A percentile compares a stretch with the other conserved stretches of the same genome.
phyloP scores from a whole-genome alignment of 1,284 basidiomycete species.

The Cystobasidium sp. region DNA sequence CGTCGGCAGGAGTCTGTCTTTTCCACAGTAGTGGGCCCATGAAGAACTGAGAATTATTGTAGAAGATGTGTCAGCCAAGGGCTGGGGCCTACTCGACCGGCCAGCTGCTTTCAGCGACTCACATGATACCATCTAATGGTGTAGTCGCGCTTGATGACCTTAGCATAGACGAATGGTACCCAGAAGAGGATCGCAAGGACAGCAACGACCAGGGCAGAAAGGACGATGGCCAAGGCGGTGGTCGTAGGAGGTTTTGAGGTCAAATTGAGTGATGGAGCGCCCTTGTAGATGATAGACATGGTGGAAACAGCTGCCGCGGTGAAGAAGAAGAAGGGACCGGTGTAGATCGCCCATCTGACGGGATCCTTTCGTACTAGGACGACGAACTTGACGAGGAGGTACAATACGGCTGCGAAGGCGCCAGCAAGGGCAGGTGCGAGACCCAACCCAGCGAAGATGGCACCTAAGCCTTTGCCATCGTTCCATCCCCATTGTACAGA shows the following conservation, averaged over 20 bases:
- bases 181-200: conserved; percentile 60
- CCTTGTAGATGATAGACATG: conserved; percentile 57
- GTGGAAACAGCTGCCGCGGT: conserved; percentile 50
- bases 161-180: conserved; percentile 61
- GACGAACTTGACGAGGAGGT: conserved; percentile 58
- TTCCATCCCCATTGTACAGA: conserved; percentile 63
- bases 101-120: background rate
- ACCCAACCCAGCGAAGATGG: conserved; percentile 59
- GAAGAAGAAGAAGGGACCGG: conserved; percentile 60
- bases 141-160: conserved; percentile 61
- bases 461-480: conserved; percentile 59
- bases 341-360: conserved; percentile 55
- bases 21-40: conserved; percentile 61
- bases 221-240: conserved; percentile 59
- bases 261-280: conserved; percentile 60
- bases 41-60: conserved; percentile 55
- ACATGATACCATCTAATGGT: conserved; percentile 52
- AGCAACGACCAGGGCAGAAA: conserved; percentile 58
- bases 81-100: background rate
- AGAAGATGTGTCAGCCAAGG: background rate
- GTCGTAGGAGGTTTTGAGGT: conserved; percentile 56
- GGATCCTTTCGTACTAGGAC: conserved; percentile 58
- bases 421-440: conserved; percentile 55
- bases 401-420: conserved; percentile 59
- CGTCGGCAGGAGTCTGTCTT: conserved; percentile 57